A percentile compares a stretch with the other conserved stretches of the same genome.
phyloP scores from a whole-genome alignment of 495 filamentous ascomycete species.

The Trichoderma asperelloides region DNA sequence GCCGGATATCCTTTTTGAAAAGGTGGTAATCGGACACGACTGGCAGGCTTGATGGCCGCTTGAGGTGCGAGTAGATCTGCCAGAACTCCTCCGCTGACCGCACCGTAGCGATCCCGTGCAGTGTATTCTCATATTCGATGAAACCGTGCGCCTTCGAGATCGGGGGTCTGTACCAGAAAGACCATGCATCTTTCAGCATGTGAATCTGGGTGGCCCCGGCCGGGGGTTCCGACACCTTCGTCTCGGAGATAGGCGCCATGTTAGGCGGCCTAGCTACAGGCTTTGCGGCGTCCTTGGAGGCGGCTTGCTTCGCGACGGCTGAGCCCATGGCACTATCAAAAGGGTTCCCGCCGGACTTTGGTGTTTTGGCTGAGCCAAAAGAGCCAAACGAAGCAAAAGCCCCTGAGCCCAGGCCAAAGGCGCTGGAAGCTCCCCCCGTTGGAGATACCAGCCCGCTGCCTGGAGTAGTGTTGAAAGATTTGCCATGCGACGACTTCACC shows the following conservation, averaged over 20 bases:
- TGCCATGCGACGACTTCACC: slow-evolving; percentile 66
- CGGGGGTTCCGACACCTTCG: slow-evolving; percentile 15
- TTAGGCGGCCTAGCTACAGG: slow-evolving; percentile 29
- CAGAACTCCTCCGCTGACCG: slow-evolving; percentile 86
- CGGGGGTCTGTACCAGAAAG: slow-evolving; percentile 88
- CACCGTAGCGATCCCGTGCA: slow-evolving; percentile 73
- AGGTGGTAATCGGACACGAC: slow-evolving; percentile 96
- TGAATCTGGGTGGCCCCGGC: slow-evolving; percentile 1
- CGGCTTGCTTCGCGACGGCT: slow-evolving; percentile 53
- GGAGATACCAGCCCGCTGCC: slow-evolving; percentile 71
- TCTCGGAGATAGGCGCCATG: slow-evolving; percentile 33
- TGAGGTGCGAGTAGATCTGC: slow-evolving; percentile 82
- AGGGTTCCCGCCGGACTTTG: slow-evolving; percentile 76
- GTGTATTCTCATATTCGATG: slow-evolving; percentile 97
- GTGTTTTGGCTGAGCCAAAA: slow-evolving; percentile 80
- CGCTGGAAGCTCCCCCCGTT: slow-evolving; percentile 76
- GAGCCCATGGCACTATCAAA: slow-evolving; percentile 62
- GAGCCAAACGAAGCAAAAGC: slow-evolving; percentile 94
- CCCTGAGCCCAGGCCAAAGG: slow-evolving; percentile 88
- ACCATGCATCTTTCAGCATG: slow-evolving; percentile 9
- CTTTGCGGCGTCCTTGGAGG: slow-evolving; percentile 37
- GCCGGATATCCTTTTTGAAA: slow-evolving; percentile 92
- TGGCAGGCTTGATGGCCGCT: slow-evolving; percentile 77
- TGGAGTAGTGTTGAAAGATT: slow-evolving; percentile 74
- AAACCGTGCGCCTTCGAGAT: slow-evolving; percentile 79